These are phyloP conservation scores for Ceratorhiza oryzae-sativae DNA, from an alignment of 1,284 basidiomycete genomes.

Conservation along the genomic window DNA sequence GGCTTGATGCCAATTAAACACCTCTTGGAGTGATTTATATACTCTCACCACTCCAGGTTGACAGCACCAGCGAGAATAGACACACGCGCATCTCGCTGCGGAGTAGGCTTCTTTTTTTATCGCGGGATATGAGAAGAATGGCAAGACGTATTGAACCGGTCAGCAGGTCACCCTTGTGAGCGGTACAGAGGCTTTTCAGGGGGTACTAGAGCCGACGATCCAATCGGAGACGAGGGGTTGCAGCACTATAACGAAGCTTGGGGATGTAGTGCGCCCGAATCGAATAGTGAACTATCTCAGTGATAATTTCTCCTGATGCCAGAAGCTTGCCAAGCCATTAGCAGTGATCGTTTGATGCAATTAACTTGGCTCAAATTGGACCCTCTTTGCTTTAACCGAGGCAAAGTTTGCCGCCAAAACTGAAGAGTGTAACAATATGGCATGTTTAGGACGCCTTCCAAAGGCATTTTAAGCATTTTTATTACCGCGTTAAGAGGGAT, in stretches of 20 bases:
- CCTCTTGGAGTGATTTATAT: not conserved
- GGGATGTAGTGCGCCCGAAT: not conserved
- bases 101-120: conserved; percentile 1
- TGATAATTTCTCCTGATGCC: conserved; percentile 6
- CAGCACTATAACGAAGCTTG: not conserved
- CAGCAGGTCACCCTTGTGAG: not conserved
- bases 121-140: not conserved
- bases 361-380: not conserved
- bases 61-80: not conserved
- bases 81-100: conserved; percentile 1
- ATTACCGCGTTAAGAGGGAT: not conserved
- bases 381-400: not conserved
- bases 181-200: not conserved
- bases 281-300: not conserved
- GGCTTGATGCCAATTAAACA: not conserved
- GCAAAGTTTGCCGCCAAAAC: no score
- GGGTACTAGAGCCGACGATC: not conserved
- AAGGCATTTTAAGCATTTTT: no score
- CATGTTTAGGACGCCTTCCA: no score
- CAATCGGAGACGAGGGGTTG: not conserved
- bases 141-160: not conserved
- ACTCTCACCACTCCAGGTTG: not conserved
- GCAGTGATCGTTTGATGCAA: not conserved
- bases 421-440: no score
- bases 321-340: not conserved